Percentiles rank a stretch among this genome's conserved stretches.
Conservation (phyloP, 805 yeast genomes). For the Candida palmyrensis region DNA sequence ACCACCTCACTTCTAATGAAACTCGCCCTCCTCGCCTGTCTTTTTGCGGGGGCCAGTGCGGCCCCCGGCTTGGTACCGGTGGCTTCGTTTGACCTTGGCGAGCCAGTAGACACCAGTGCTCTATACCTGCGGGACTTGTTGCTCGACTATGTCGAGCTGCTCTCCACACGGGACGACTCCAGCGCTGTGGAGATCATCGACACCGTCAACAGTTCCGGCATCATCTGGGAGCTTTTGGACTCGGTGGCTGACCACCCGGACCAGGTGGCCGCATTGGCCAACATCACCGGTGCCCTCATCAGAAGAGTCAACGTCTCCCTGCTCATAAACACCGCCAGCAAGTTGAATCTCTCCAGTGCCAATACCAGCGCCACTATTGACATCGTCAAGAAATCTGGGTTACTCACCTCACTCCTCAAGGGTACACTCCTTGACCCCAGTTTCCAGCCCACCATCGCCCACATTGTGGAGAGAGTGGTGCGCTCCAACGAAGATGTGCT, state of each 20-base stretch:
- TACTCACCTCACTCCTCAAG: slow-evolving; percentile 27
- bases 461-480: slow-evolving; percentile 26
- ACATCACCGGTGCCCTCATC: slow-evolving; percentile 16
- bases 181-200: slow-evolving; percentile 12
- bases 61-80: too few relatives aligned
- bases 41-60: too few relatives aligned
- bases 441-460: slow-evolving; percentile 27
- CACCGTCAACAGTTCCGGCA: slow-evolving; percentile 26
- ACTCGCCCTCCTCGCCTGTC: too few relatives aligned
- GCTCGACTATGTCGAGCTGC: background rate
- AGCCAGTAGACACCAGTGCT: too few relatives aligned
- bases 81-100: slow-evolving; percentile 6
- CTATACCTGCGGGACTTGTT: too few relatives aligned
- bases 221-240: slow-evolving; percentile 31
- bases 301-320: slow-evolving; percentile 1
- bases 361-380: slow-evolving; percentile 19
- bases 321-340: background rate
- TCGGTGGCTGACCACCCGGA: slow-evolving; percentile 26
- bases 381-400: slow-evolving; percentile 28
- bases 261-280: slow-evolving; percentile 24
- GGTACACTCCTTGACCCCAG: slow-evolving; percentile 31
- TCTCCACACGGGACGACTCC: background rate
- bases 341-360: slow-evolving; percentile 1
- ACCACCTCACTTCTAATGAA: too few relatives aligned
- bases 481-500: slow-evolving; percentile 24